Base-by-base conservation (phyloP, 2,329 filamentous ascomycete species). In the Alternaria brassicicola region DNA sequence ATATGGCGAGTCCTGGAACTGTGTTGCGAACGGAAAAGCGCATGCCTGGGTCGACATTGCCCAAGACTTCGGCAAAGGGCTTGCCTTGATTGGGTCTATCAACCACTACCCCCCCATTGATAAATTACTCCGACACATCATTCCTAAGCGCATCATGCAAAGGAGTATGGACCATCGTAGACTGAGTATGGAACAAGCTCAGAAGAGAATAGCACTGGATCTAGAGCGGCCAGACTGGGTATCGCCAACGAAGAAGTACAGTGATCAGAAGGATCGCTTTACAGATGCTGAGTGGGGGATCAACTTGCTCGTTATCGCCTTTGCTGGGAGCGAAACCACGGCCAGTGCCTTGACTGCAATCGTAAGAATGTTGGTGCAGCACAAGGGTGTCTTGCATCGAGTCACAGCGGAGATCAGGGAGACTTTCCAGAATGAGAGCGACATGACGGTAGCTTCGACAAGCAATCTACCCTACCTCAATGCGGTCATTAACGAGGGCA, bases 1-100 rank as follows among this genome's bases (percentile, higher is more conserved):
- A 0, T 86, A 86, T 59, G 84, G 83, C 0, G 79, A 82, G 15
- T 79, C 82, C 1, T 82, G 81, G 45, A 67, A 71, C 15, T 79
- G 77, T 42, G 62, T 82, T 3, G 62, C 72, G 25, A 68, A 70
- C 4, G 69, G 66, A 2, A 66, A 74, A 12, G 74, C 74, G 21
- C 76, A 81, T 58, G 71, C 73, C 6, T 82, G 78, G 76, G 76
- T 81, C 4, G 68, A 67, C 6, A 62, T 73, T 9, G 61, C 64
- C 0, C 56, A 64, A 13, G 69, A 64, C 12, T 72, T 72, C 38
- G 71, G 68, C 3, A 73, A 70, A 59, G 71, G 66, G 1, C 61
- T 74, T 13, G 62, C 67, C 0, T 67, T 76, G 35, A 65, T 81
- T 3, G 63, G 65, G 1, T 62, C 67, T 1, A 51, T 69, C 43